Evolutionary conservation across 805 yeast genomes (phyloP), one percentile per base, ranked within the genome.

Genomic region (Blastobotrys terrestris): DNA sequence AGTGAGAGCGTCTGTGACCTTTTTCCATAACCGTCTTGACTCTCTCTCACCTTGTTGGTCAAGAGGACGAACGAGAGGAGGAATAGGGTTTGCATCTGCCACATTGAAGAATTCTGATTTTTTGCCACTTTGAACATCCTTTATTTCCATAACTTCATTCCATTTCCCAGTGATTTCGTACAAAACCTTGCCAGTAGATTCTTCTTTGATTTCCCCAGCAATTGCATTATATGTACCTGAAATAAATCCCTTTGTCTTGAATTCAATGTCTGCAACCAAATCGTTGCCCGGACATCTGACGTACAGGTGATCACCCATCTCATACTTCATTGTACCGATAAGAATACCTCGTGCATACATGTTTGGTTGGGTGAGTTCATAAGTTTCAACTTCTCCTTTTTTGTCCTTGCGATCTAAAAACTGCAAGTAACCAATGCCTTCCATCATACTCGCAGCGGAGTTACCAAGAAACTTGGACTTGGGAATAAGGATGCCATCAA

Each of bases 391-490:
- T 0, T 63, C 59, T 39, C 69, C 69, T 18, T 70, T 58, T n/a
- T 67, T 58, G 58, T 81, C 80, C 40, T 67, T 67, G 21, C 78
- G 73, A 60, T 86, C 85, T 46, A 82, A 74, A 55, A 92, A 79
- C 42, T 86, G 79, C 16, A 91, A 70, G 48, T 79, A 81, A 1
- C 88, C 92, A 53, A 78, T 65, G 18, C 99, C 99, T 61, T 91
- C 96, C 99, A 94, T 94, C 67, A 94, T 81, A 1, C 96, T 95
- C 18, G 98, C 99, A 0, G 97, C 91, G 1, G 97, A 89, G 65
- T 94, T 94, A 31, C 99, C 99, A 55, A 92, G 74, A 63, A 94
- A 94, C 62, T 81, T 80, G 1, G 97, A 90, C 63, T 80, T 84
- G 19, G 99, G 99, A 44, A 89, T 76, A 16, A 90, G 81, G 13